Conservation (phyloP, 371 early-diverging fungal genomes). For the Umbelopsis sp. region DNA sequence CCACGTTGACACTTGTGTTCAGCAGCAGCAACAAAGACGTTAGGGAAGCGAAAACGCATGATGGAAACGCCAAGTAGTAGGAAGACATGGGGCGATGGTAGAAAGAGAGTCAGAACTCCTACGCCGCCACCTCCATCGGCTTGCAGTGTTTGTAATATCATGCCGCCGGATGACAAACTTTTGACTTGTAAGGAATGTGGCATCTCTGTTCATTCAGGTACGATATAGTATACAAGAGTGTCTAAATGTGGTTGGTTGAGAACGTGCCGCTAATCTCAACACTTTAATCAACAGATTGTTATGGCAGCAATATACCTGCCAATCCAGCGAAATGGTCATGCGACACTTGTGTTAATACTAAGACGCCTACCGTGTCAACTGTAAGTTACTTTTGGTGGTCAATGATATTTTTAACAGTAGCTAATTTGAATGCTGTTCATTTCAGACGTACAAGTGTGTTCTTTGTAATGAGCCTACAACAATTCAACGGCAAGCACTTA, state of each 20-base stretch:
- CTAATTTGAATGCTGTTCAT: not conserved
- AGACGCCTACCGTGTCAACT: constrained; percentile 3
- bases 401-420: constrained; percentile 12
- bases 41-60: constrained; percentile 20
- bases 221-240: not conserved
- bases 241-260: too few species aligned
- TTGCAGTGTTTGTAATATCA: constrained; percentile 57
- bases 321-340: constrained; percentile 11
- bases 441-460: constrained; percentile 62
- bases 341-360: constrained; percentile 11
- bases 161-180: constrained; percentile 31
- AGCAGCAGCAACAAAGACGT: constrained; percentile 18
- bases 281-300: not conserved
- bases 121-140: constrained; percentile 30
- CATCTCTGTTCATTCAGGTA: constrained; percentile 66
- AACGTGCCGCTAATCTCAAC: too few species aligned
- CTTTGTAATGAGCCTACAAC: constrained; percentile 53
- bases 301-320: constrained; percentile 5
- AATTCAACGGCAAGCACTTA: constrained; percentile 67
- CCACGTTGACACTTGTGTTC: too few species aligned
- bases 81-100: constrained; percentile 8
- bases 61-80: constrained; percentile 13
- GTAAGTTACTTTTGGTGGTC: constrained; percentile 8
- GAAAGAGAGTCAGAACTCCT: constrained; percentile 17
- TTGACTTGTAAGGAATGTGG: constrained; percentile 65